phyloP scores from a whole-genome alignment of 2,329 filamentous ascomycete species.

The Xylariaceae sp. region DNA sequence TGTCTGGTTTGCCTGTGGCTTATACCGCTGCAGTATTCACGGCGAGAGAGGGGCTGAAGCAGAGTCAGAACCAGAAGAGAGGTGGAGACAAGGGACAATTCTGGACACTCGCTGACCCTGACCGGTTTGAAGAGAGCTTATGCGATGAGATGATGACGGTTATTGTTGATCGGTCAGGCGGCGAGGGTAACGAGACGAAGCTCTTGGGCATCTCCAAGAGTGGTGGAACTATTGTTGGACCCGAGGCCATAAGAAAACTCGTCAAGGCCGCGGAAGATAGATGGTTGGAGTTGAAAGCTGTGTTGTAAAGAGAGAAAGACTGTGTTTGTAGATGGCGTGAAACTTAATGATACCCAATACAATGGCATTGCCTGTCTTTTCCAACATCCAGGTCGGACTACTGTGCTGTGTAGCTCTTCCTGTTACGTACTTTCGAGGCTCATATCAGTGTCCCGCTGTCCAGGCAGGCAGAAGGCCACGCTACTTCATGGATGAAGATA shows the following conservation, averaged over 20 bases:
- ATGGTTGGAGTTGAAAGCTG: constrained; percentile 51
- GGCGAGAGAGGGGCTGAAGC: constrained; percentile 48
- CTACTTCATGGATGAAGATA: too few species aligned
- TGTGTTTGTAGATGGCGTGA: constrained; percentile 7
- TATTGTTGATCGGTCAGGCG: constrained; percentile 58
- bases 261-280: constrained; percentile 55
- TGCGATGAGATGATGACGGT: constrained; percentile 80
- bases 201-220: constrained; percentile 74
- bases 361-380: neutral
- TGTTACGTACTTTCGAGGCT: neutral
- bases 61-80: constrained; percentile 34
- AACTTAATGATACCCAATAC: constrained; percentile 15
- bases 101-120: constrained; percentile 84
- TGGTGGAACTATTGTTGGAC: constrained; percentile 67
- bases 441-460: neutral
- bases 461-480: neutral
- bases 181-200: constrained; percentile 43
- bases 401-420: neutral
- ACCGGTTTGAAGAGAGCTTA: constrained; percentile 80
- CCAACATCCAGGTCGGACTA: too few species aligned
- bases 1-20: constrained; percentile 66
- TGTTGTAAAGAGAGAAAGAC: constrained; percentile 9
- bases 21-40: constrained; percentile 75
- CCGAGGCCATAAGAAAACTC: constrained; percentile 55
- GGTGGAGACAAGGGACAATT: constrained; percentile 38